Conservation (phyloP, 139 green algal species). For the Chlamydomonas schloesseri region DNA sequence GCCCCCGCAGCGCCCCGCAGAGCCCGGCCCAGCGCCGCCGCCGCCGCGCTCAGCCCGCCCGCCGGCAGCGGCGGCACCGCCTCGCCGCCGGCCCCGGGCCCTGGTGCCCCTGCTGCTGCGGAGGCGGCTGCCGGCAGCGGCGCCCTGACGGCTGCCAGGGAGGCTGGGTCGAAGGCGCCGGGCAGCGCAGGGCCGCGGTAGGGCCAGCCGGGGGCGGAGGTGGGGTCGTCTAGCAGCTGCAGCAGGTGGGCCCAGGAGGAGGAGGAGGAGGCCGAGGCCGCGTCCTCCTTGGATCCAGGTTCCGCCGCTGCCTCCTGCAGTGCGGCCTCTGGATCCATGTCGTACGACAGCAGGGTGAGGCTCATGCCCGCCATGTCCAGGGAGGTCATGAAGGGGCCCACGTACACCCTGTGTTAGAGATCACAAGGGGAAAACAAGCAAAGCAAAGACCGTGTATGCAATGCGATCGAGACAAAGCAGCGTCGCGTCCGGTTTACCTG, state of each 20-base stretch:
- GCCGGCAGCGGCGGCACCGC: background rate
- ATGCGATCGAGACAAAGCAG: too few relatives aligned
- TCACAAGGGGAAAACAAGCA: too few relatives aligned
- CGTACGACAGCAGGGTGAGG: slow-evolving; percentile 56
- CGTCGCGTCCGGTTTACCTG: too few relatives aligned
- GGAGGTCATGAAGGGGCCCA: slow-evolving; percentile 83
- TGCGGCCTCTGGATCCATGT: background rate
- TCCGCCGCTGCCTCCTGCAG: background rate
- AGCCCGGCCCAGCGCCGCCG: slow-evolving; percentile 26
- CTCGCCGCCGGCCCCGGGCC: background rate
- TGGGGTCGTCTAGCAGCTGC: slow-evolving; percentile 70
- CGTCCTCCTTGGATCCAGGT: background rate
- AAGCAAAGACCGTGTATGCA: too few relatives aligned
- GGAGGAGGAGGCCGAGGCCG: slow-evolving; percentile 25
- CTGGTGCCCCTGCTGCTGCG: too few relatives aligned
- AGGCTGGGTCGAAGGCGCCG: slow-evolving; percentile 1
- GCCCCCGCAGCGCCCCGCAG: slow-evolving; percentile 51
- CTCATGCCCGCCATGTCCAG: slow-evolving; percentile 84
- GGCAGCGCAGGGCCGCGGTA: background rate
- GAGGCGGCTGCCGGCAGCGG: background rate
- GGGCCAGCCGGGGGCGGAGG: slow-evolving; percentile 50
- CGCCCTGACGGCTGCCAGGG: background rate
- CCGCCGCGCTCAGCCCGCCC: background rate
- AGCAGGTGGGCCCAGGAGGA: slow-evolving; percentile 56
- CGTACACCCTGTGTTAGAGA: slow-evolving; percentile 51